Conservation (phyloP, 2,329 filamentous ascomycete species). For the Colletotrichum euphorbiae region DNA sequence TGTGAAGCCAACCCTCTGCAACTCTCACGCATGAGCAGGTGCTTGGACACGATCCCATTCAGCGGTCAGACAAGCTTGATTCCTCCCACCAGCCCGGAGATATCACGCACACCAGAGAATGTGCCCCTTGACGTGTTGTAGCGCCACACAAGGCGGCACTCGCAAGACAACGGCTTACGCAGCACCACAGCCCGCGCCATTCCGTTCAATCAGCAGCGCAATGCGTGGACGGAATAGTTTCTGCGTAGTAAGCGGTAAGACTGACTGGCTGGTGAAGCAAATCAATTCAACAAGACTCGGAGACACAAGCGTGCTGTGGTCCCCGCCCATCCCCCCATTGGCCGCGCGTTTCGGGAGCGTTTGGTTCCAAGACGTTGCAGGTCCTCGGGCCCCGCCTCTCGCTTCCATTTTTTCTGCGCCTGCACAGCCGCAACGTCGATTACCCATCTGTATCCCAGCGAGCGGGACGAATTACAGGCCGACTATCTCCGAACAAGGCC, state of each 20-base stretch:
- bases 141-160: constrained; percentile 26
- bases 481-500: not conserved
- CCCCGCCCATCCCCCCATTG: no score
- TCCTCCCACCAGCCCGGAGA: not conserved
- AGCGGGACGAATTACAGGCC: constrained; percentile 24
- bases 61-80: constrained; percentile 10
- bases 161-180: constrained; percentile 12
- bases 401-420: not conserved
- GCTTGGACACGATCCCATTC: no score
- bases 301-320: not conserved
- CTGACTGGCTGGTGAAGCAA: not conserved
- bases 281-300: not conserved
- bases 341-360: constrained; percentile 34
- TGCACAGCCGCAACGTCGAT: constrained; percentile 33
- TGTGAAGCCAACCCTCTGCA: not conserved
- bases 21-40: no score
- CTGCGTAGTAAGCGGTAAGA: no score
- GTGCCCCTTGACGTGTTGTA: not conserved
- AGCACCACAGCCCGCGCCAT: constrained; percentile 8
- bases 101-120: not conserved
- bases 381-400: constrained; percentile 20
- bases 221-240: not conserved
- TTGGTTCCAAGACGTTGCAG: constrained; percentile 24
- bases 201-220: not conserved
- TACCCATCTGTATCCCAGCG: not conserved